Percentiles rank a stretch among this genome's conserved stretches.
Evolutionary conservation across 768 basidiomycete species (phyloP).

Genomic region (Tulasnella sp.): DNA sequence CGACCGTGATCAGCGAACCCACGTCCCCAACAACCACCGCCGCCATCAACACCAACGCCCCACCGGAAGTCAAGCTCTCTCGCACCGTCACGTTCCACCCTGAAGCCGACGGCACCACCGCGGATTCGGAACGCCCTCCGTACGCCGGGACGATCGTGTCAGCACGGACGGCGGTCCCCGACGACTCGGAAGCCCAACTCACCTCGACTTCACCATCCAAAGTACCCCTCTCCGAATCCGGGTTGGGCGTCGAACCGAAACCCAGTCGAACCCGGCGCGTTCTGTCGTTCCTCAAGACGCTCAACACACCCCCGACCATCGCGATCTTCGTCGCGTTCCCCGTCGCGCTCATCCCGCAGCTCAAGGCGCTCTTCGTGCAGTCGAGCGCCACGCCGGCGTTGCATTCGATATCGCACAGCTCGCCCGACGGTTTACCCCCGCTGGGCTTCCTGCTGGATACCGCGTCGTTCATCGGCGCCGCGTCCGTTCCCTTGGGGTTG

Average conservation of each 20-base stretch:
- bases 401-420: conserved; percentile 19
- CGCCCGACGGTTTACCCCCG: conserved; percentile 58
- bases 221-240: background rate
- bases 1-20: background rate
- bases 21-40: background rate
- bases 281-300: conserved; percentile 25
- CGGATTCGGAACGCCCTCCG: background rate
- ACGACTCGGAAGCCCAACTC: background rate
- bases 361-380: conserved; percentile 50
- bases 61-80: background rate
- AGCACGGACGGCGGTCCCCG: background rate
- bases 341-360: conserved; percentile 41
- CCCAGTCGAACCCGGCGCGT: background rate
- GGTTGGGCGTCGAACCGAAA: background rate
- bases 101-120: background rate
- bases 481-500: conserved; percentile 52
- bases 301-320: conserved; percentile 40
- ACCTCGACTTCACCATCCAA: background rate
- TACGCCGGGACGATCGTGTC: background rate
- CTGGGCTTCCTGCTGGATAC: conserved; percentile 50
- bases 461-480: conserved; percentile 46
- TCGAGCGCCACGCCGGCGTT: conserved; percentile 29
- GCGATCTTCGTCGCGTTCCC: conserved; percentile 43
- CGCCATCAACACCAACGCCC: background rate
- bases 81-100: background rate